phyloP scores from a whole-genome alignment of 2,329 filamentous ascomycete genomes.

The Paecilomyces dactylethromorphus region DNA sequence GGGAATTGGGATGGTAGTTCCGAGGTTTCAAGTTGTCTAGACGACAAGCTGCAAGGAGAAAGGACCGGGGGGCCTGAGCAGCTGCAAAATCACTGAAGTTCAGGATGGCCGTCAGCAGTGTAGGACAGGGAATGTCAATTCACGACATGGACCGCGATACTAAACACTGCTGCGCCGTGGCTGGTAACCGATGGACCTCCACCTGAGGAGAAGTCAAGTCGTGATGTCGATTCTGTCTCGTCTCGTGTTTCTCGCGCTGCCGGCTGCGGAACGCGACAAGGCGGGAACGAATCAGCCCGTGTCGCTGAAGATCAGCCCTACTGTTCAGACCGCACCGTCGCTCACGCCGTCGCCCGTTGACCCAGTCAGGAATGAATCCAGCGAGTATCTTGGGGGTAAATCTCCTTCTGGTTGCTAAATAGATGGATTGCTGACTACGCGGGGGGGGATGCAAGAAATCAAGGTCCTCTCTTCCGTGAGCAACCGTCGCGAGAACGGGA shows the following conservation, averaged over 20 bases:
- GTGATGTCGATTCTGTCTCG: slow-evolving; percentile 16
- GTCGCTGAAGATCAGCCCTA: neutral
- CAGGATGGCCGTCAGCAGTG: neutral
- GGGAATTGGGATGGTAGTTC: neutral
- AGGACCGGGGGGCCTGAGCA: neutral
- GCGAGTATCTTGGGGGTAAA: neutral
- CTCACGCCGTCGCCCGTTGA: neutral
- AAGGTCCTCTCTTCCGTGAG: neutral
- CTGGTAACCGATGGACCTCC: neutral
- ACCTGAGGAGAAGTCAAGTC: slow-evolving; percentile 1
- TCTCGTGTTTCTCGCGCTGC: slow-evolving; percentile 12
- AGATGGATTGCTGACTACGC: neutral
- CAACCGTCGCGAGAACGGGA: neutral
- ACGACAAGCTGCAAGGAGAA: neutral
- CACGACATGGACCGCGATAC: neutral
- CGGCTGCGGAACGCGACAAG: slow-evolving; percentile 8
- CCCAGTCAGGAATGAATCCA: neutral
- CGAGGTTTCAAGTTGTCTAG: neutral
- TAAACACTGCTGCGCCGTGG: neutral
- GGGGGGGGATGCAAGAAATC: neutral
- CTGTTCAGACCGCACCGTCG: neutral
- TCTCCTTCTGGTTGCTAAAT: neutral
- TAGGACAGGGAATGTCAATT: neutral
- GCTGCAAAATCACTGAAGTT: neutral
- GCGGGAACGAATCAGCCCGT: slow-evolving; percentile 10